phyloP scores from a whole-genome alignment of 352 stramenopile species.

The Pythium vanterpoolii region DNA sequence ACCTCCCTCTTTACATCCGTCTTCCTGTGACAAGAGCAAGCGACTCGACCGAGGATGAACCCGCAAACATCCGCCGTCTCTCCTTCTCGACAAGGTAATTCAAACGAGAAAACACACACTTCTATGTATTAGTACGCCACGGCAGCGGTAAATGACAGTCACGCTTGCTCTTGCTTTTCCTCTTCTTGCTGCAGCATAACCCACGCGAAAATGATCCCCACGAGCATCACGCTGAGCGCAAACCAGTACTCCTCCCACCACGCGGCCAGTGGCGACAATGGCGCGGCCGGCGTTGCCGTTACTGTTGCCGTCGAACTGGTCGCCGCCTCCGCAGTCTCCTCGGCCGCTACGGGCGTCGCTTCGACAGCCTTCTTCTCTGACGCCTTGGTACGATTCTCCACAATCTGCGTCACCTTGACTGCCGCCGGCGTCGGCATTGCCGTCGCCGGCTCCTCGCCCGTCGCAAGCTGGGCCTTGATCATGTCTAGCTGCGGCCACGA shows the following conservation, averaged over 20 bases:
- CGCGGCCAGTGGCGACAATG: conserved; percentile 1
- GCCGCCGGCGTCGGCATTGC: background rate
- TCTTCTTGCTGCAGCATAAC: conserved; percentile 19
- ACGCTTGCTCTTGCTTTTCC: conserved; percentile 7
- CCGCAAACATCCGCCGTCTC: too few species aligned
- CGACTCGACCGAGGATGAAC: too few species aligned
- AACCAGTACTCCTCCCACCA: conserved; percentile 33
- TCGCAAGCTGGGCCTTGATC: conserved; percentile 39
- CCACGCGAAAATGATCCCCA: conserved; percentile 23
- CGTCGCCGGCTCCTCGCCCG: background rate
- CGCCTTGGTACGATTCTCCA: background rate
- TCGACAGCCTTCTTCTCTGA: background rate
- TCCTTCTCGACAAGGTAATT: too few species aligned
- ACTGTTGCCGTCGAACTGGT: conserved; percentile 6
- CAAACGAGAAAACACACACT: background rate
- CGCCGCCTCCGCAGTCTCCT: conserved; percentile 7
- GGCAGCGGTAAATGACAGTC: background rate
- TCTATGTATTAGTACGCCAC: background rate
- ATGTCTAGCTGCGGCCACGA: conserved; percentile 35
- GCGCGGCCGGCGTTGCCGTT: conserved; percentile 8
- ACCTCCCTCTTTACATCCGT: too few species aligned
- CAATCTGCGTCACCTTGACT: background rate
- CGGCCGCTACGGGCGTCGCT: background rate
- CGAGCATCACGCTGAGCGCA: conserved; percentile 19
- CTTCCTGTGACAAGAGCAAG: too few species aligned